Evolutionary conservation across 2,329 filamentous ascomycete species (phyloP), one percentile per base, ranked within the genome.

Genomic region (Colletotrichum chlorophyti): DNA sequence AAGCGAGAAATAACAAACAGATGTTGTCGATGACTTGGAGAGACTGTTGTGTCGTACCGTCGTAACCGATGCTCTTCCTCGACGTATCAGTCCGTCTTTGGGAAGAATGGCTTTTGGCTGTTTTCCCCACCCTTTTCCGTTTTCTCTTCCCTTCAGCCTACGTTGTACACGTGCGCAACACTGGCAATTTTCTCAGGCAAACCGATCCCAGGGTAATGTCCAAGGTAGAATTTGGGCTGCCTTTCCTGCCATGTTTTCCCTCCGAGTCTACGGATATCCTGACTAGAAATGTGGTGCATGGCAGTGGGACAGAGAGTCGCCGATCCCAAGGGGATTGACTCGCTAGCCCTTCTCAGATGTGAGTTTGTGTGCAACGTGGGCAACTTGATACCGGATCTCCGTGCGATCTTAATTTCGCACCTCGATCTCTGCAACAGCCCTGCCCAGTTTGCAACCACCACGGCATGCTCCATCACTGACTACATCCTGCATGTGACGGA

Each of bases 291-390:
- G 21, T 32, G 41, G 34, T 47, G 27, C 48, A 58, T 37, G 32
- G 21, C 50, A 53, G 49, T 46, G 54, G 48, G 15, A 41, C 49
- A 41, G 23, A 47, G 32, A 35, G 27, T 17, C 23, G 27, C 35
- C 46, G 41, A 53, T 47, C 48, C 23, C 29, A 48, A 58, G 41
- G 48, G 41, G 32, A 40, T 46, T 58, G 26, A 41, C 41, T 53
- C 49, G 49, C 42, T 47, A 41, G 29, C 29, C 23, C 29, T 26
- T 32, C 24, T 15, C 29, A 34, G 46, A 43, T 48, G 26, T 32
- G 26, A n/a, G n/a, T n/a, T n/a, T n/a, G n/a, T n/a, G 35, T 27
- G 32, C 32, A 26, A 34, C 29, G 27, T 38, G 53, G 38, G 46
- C 31, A n/a, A n/a, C n/a, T n/a, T n/a, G 48, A 43, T 38, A 43